These are phyloP conservation scores for Abelmoschus esculentus DNA, from an alignment of 345 rosid species.

Conservation along the genomic window DNA sequence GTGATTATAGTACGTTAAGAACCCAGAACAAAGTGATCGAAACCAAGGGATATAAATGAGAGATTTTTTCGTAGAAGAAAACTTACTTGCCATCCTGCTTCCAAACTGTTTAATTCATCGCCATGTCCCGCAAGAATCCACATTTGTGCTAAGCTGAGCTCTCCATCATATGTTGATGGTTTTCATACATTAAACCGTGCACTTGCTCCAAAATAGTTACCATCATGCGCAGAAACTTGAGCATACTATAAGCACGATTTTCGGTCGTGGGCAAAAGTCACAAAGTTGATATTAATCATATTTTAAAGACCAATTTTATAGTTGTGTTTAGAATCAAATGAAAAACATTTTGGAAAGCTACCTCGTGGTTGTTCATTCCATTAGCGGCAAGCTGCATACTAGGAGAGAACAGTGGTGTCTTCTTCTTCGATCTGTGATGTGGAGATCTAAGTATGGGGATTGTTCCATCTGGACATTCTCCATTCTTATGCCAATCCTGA, in stretches of 20 bases:
- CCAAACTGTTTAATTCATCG: background rate
- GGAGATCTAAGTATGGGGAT: conserved; percentile 19
- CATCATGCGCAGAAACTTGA: background rate
- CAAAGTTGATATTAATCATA: background rate
- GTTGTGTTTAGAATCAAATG: background rate
- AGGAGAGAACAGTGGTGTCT: background rate
- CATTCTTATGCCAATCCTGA: conserved; percentile 16
- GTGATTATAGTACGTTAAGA: background rate
- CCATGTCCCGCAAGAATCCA: background rate
- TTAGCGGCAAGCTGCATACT: background rate
- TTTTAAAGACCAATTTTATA: background rate
- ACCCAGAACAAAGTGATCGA: background rate
- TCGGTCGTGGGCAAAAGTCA: too few species aligned
- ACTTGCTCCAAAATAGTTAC: conserved; percentile 13
- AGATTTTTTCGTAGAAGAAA: background rate
- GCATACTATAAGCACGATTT: conserved; percentile 10
- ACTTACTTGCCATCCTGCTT: conserved; percentile 24
- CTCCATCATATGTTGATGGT: conserved; percentile 3
- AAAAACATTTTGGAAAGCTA: background rate
- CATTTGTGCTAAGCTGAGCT: conserved; percentile 15
- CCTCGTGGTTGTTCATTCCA: conserved; percentile 2
- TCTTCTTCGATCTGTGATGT: background rate
- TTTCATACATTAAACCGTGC: conserved; percentile 19
- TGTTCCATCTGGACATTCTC: conserved; percentile 25
- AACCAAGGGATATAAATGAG: background rate